These are phyloP conservation scores for Orbilia javanica DNA, from an alignment of 2,329 filamentous ascomycete species.

Conservation along the genomic window DNA sequence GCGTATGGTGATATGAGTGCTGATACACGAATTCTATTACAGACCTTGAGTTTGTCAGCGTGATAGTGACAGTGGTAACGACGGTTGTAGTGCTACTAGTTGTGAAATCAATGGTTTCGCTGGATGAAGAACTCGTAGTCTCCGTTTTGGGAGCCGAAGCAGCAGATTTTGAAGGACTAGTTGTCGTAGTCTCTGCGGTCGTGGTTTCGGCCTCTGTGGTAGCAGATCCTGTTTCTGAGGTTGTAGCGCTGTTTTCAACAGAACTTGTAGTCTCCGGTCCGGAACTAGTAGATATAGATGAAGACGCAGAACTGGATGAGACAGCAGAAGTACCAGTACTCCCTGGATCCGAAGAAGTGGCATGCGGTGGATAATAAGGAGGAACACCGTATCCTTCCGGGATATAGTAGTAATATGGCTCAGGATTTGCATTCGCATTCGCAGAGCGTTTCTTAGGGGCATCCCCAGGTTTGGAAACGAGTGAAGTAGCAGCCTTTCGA, in stretches of 20 bases:
- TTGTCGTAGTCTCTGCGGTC: conserved; percentile 5
- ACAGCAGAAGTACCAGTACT: conserved; percentile 11
- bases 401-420: conserved; percentile 47
- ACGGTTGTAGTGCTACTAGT: conserved; percentile 37
- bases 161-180: conserved; percentile 3
- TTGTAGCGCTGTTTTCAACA: conserved; percentile 9
- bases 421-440: conserved; percentile 25
- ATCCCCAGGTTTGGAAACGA: conserved; percentile 24
- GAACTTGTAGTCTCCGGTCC: conserved; percentile 14
- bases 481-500: conserved; percentile 29
- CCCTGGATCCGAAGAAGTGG: not conserved
- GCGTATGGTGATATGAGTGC: too few relatives aligned
- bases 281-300: conserved; percentile 24
- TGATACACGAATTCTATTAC: not conserved
- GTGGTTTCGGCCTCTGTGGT: conserved; percentile 1
- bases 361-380: conserved; percentile 26
- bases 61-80: conserved; percentile 38
- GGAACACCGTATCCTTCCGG: conserved; percentile 25
- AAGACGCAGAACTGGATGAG: conserved; percentile 20
- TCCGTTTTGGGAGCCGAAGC: conserved; percentile 20
- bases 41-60: conserved; percentile 40
- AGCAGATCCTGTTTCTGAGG: too few relatives aligned
- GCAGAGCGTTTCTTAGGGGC: conserved; percentile 47
- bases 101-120: not conserved
- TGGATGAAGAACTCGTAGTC: conserved; percentile 3